Base-by-base conservation (phyloP, 371 early-diverging fungal species). In the Mucor piriformis region DNA sequence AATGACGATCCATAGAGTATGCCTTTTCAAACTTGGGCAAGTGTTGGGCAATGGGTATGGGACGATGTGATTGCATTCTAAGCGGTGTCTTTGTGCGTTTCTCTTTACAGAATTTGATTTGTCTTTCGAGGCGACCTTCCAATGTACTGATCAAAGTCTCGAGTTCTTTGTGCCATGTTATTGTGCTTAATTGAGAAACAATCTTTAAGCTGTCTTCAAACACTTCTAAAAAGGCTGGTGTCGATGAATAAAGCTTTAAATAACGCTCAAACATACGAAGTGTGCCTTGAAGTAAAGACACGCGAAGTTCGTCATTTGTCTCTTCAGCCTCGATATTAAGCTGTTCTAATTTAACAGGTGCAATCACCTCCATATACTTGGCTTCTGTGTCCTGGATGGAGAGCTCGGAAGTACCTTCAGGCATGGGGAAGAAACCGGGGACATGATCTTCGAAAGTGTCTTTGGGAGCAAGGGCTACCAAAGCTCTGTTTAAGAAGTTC, bases 1-100 rank as follows among this genome's bases (percentile, higher is more conserved):
- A 87, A 63, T 91, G 88, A 53, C 84, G 83, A 69, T 97, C 96
- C 59, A 92, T 54, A 24, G 86, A 88, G 66, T 91, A 92, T 54
- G 86, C 83, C 54, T 88, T 84, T 61, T 95, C 88, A 75, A 96
- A 98, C 74, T 93, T 94, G 61, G 98, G 98, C 54, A 91, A 79
- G 47, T 86, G 91, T 12, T 94, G 86, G 7, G 85, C 83, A 69
- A 98, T 93, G n/a, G 97, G 88, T 55, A 96, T 82, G 35, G 96
- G 92, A 52, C 89, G 84, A 67, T 93, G 90, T 23, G 83, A 71
- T 73, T 96, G 97, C 74, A 95, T 70, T 49, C 83, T 83, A 18
- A 98, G 77, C 0, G 95, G 95, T 35, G 72, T 73, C 64, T 77
- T 81, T 44, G 63, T 67, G 18, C 90, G 85, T 23, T 73, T 76